Conservation (phyloP, 768 basidiomycete genomes). For the Hygrocybe punicea region DNA sequence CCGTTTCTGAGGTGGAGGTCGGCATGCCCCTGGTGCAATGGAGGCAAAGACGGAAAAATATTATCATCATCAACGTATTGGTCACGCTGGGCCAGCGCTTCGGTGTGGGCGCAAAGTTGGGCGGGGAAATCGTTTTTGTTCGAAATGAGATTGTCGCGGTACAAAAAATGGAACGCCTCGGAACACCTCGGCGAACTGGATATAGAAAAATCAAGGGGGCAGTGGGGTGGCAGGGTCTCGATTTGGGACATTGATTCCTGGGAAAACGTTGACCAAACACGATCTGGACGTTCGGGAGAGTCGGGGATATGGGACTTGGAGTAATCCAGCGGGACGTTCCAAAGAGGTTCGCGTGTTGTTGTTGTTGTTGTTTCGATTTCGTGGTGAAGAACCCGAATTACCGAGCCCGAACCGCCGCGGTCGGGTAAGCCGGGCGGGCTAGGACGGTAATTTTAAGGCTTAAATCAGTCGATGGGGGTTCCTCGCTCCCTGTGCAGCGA, state of each 20-base stretch:
- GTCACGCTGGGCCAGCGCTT: conserved; percentile 8
- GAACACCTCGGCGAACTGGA: conserved; percentile 12
- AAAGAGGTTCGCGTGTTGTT: not conserved
- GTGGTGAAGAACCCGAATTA: conserved; percentile 53
- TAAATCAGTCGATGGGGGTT: conserved; percentile 47
- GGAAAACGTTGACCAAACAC: not conserved
- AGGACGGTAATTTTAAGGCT: conserved; percentile 43
- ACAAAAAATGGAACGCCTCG: conserved; percentile 19
- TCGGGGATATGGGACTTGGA: not conserved
- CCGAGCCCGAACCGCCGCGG: conserved; percentile 78
- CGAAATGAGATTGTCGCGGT: conserved; percentile 49
- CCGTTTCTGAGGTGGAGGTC: conserved; percentile 73
- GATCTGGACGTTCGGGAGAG: not conserved
- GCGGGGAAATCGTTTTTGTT: conserved; percentile 32
- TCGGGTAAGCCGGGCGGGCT: conserved; percentile 55
- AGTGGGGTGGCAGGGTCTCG: conserved; percentile 43
- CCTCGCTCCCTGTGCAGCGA: conserved; percentile 66
- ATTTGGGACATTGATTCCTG: conserved; percentile 54
- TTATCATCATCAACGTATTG: conserved; percentile 43
- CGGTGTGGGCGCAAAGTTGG: not conserved
- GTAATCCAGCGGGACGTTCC: not conserved
- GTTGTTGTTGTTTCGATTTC: not conserved
- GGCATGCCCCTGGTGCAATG: conserved; percentile 64
- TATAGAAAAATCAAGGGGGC: conserved; percentile 34
- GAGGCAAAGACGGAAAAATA: conserved; percentile 62